Percentiles rank a stretch among this genome's conserved stretches.
Conservation (phyloP, 768 basidiomycete species). For the Rhizopogon rudus region DNA sequence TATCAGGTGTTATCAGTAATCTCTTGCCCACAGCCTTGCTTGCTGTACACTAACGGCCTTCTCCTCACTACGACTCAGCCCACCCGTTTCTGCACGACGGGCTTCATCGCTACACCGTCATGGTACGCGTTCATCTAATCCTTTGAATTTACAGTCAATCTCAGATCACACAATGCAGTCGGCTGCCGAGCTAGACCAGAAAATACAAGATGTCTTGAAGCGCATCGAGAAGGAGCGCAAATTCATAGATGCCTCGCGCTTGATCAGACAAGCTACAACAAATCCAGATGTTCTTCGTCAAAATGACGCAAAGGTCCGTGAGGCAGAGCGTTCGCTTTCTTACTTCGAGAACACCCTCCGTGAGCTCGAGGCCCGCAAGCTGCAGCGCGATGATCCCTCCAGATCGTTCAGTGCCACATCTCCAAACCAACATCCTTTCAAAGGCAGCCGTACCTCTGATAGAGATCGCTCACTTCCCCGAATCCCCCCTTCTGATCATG, state of each 20-base stretch:
- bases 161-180: constrained; percentile 5
- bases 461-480: constrained; percentile 33
- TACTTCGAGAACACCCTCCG: constrained; percentile 87
- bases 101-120: constrained; percentile 10
- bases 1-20: constrained; percentile 21
- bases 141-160: constrained; percentile 5
- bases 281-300: constrained; percentile 83
- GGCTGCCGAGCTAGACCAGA: constrained; percentile 75
- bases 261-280: constrained; percentile 73
- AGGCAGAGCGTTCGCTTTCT: constrained; percentile 75
- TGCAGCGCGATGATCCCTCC: constrained; percentile 49
- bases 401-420: constrained; percentile 40
- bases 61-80: constrained; percentile 13
- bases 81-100: constrained; percentile 3
- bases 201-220: constrained; percentile 87
- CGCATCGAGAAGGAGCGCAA: constrained; percentile 92
- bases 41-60: constrained; percentile 3
- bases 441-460: constrained; percentile 15
- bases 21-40: constrained; percentile 11
- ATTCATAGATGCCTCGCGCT: constrained; percentile 80
- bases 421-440: constrained; percentile 22
- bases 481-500: constrained; percentile 50
- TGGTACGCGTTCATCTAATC: constrained; percentile 20
- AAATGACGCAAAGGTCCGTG: constrained; percentile 82
- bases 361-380: constrained; percentile 76